Percentiles rank a stretch among this genome's conserved stretches.
These are phyloP conservation scores for Mycena belliarum DNA, from an alignment of 768 basidiomycete genomes.

Conservation along the genomic window DNA sequence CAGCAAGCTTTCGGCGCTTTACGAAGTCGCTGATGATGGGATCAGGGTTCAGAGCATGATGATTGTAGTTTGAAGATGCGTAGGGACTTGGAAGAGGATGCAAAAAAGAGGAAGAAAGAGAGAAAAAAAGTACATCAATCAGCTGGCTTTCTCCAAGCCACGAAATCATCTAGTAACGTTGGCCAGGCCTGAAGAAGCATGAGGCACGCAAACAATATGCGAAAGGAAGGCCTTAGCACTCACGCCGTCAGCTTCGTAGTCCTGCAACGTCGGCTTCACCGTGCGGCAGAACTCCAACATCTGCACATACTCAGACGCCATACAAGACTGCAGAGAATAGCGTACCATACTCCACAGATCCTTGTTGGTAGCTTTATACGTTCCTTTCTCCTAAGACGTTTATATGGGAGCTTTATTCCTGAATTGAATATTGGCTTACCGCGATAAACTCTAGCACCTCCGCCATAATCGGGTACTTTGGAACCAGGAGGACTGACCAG, in stretches of 20 bases:
- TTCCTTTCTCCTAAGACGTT: constrained; percentile 45
- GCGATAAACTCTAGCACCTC: constrained; percentile 67
- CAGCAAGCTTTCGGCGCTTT: too few relatives aligned
- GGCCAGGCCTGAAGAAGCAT: constrained; percentile 68
- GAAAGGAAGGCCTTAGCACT: constrained; percentile 24
- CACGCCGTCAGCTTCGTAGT: constrained; percentile 79
- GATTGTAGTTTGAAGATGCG: constrained; percentile 7
- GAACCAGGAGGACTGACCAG: constrained; percentile 74
- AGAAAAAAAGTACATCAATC: constrained; percentile 3
- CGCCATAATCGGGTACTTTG: constrained; percentile 64
- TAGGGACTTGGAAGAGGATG: neutral
- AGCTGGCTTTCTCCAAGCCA: constrained; percentile 54
- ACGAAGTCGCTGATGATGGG: too few relatives aligned
- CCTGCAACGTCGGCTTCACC: constrained; percentile 56
- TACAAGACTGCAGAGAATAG: neutral
- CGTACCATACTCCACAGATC: constrained; percentile 85
- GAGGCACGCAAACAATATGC: neutral
- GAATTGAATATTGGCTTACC: constrained; percentile 37
- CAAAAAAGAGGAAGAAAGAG: neutral
- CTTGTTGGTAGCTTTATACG: constrained; percentile 79
- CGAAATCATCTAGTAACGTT: constrained; percentile 79
- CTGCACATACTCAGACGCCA: constrained; percentile 36
- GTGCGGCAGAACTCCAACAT: constrained; percentile 76
- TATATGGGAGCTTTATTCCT: constrained; percentile 27
- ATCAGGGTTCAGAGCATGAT: constrained; percentile 1